Base-by-base conservation (phyloP, 495 filamentous ascomycete species). In the Penicillium waksmanii region DNA sequence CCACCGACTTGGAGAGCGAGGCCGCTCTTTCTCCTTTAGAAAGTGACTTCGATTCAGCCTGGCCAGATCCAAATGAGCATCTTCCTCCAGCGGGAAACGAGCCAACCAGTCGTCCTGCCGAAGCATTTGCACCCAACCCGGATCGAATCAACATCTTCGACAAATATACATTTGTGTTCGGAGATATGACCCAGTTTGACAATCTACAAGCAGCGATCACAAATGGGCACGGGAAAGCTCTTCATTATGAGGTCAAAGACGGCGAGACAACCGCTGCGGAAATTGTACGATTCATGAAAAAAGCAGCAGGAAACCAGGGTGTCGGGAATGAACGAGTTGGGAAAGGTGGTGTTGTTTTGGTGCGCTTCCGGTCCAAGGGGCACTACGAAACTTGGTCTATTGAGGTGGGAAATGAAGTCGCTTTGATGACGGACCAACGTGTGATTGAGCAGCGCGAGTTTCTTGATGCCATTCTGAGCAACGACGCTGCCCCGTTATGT, bases 371-470 rank as follows among this genome's bases (percentile, higher is more conserved):
- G 33, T 85, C 86, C 2, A 86, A 88, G 58, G 84, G 84, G 7
- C 69, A 78, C 4, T 78, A 82, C 51, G 80, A 83, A 52, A 80
- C 86, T 3, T 97, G 92, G 92, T 88, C 81, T 15, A 80, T 81
- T 46, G 75, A 88, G 19, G 83, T 96, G 62, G 77, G 84, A 56
- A 84, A 81, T 23, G 73, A 85, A 4, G 83, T 93, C 44, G 89
- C 91, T 6, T 64, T 85, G 27, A 79, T 80, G 46, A 83, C 93
- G 15, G 89, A 91, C 56, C 91, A 93, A 65, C 85, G 91, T 4
- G 85, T 93, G 19, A 87, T 97, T 49, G 87, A 93, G 55, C 95
- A 97, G 70, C 92, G 88, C 50, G 93, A 97, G 61, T 97, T 98
- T 60, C 80, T 98, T 9, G 92, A 96, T 73, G 90, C 90, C 3